Percentiles rank a stretch among this genome's conserved stretches.
phyloP scores from a whole-genome alignment of 106 monocot genomes.

The Amphibolis antarctica region DNA sequence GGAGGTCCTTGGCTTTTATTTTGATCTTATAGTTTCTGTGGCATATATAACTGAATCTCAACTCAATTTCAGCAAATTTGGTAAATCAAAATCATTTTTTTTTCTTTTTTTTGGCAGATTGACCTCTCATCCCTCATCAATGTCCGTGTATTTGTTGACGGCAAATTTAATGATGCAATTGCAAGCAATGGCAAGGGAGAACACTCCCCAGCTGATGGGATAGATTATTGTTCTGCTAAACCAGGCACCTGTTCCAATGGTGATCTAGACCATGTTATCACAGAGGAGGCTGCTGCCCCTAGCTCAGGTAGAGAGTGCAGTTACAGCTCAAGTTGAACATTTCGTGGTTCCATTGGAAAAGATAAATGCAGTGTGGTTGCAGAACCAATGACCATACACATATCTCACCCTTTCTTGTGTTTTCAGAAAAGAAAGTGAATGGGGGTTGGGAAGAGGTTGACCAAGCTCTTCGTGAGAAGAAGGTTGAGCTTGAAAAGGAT shows the following conservation, averaged over 20 bases:
- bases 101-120: too few relatives aligned
- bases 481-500: constrained; percentile 29
- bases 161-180: constrained; percentile 3
- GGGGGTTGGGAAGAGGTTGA: constrained; percentile 38
- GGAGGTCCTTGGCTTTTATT: constrained; percentile 33
- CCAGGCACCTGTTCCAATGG: not conserved
- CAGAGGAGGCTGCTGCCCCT: not conserved
- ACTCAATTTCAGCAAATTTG: not conserved
- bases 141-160: constrained; percentile 45
- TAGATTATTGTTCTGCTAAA: not conserved
- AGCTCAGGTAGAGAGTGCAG: constrained; percentile 6
- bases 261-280: not conserved
- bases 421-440: constrained; percentile 14
- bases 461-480: constrained; percentile 29
- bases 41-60: not conserved
- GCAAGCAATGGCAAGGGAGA: not conserved
- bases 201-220: constrained; percentile 7
- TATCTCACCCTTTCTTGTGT: too few relatives aligned
- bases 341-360: not conserved
- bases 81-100: constrained; percentile 6
- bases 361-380: too few relatives aligned
- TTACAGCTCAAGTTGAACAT: not conserved
- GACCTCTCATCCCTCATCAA: constrained; percentile 66
- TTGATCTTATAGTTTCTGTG: not conserved
- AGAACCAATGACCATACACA: not conserved